phyloP scores from a whole-genome alignment of 208 protist species.

The Porcisia deanei region DNA sequence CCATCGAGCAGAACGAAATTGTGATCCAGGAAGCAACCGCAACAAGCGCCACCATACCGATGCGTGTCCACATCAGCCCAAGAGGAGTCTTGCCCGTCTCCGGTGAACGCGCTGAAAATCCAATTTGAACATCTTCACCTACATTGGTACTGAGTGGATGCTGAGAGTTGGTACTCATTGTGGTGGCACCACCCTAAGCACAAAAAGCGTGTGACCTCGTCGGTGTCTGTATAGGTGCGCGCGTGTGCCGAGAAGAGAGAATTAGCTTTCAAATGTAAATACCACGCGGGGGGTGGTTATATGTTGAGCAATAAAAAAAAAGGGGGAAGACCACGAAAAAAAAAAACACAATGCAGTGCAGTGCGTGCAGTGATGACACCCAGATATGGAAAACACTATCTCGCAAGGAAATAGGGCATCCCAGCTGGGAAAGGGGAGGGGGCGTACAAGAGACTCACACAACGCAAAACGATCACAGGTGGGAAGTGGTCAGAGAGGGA shows the following conservation, averaged over 20 bases:
- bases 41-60: constrained; percentile 49
- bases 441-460: not conserved
- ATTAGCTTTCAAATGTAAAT: not conserved
- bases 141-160: not conserved
- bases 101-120: not conserved
- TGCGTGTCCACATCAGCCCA: constrained; percentile 45
- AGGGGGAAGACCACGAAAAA: not conserved
- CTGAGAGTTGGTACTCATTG: not conserved
- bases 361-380: not conserved
- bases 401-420: no score
- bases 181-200: not conserved
- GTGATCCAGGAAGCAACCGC: constrained; percentile 59
- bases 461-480: not conserved
- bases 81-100: not conserved
- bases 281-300: not conserved
- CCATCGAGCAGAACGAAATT: constrained; percentile 60
- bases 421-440: not conserved
- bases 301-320: not conserved
- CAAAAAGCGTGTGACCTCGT: not conserved
- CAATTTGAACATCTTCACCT: not conserved
- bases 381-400: not conserved
- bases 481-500: not conserved
- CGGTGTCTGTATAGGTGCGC: not conserved
- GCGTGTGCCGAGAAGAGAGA: not conserved
- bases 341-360: not conserved